Evolutionary conservation across 257 asterid species (phyloP), one percentile per base, ranked within the genome.

Genomic region (Coffea eugenioides): DNA sequence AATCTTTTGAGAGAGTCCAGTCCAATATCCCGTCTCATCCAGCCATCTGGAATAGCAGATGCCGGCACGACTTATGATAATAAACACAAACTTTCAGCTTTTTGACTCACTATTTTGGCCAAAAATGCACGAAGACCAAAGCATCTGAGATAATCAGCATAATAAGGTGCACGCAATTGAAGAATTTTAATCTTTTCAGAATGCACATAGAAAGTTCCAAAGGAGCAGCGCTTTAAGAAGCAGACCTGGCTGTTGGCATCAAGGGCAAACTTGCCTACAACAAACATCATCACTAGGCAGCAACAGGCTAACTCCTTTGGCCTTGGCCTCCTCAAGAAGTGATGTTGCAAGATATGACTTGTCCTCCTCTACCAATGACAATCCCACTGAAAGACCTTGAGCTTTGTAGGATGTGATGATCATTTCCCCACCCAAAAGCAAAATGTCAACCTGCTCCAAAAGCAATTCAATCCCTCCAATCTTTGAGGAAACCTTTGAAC

Each of bases 351-450:
- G 93, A 1, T 90, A 95, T 54, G 92, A 91, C 89, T 94, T 94
- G 93, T 94, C 98, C 75, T 89, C 97, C 86, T 94, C 98, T 31
- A 94, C 97, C 52, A 94, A 86, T 59, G 97, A 94, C 1, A 97
- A 92, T 59, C 98, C 98, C 27, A 94, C 97, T 27, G 97, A 84
- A 67, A 88, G 88, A 70, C 98, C 97, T 78, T 92, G 98, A 57
- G 98, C 98, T 81, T 92, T 94, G 90, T 92, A 94, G 77, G 92
- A 94, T n/a, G 97, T 94, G 78, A 92, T 91, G 86, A 94, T 94
- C 98, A 92, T 94, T 46, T 97, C 97, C 80, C 97, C 97, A 13
- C 98, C 98, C 86, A 92, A 84, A 14, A 94, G 89, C 86, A 94
- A 84, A 74, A 86, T 78, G 75, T 94, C 98, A 73, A 89, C 83